Percentiles rank a stretch among this genome's conserved stretches.
Evolutionary conservation across 2,329 filamentous ascomycete species (phyloP).

Genomic region (Beauveria sp.): DNA sequence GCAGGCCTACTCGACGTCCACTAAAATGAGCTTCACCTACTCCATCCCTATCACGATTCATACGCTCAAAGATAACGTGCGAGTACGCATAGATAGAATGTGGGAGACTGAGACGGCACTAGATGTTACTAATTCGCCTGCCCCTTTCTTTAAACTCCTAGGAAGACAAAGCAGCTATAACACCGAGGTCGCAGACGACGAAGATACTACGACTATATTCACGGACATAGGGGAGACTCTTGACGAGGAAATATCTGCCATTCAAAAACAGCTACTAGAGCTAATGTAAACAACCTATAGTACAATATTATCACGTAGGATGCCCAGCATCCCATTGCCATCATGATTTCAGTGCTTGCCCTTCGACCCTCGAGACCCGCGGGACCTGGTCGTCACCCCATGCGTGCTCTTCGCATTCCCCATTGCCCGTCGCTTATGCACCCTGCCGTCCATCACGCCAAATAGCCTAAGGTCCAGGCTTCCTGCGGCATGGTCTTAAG

Average conservation of each 20-base stretch:
- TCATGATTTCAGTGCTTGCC: not conserved
- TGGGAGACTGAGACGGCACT: not conserved
- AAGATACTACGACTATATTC: not conserved
- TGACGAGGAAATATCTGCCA: not conserved
- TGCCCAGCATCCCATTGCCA: not conserved
- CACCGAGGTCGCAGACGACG: not conserved
- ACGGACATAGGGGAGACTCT: not conserved
- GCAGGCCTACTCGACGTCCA: not conserved
- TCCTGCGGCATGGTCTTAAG: not conserved
- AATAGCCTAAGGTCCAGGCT: not conserved
- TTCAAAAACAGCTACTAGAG: not conserved
- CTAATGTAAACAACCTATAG: not conserved
- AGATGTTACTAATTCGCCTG: not conserved
- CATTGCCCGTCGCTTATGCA: not conserved
- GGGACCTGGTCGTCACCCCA: not conserved
- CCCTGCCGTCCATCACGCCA: not conserved
- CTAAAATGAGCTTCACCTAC: not conserved
- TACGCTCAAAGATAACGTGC: not conserved
- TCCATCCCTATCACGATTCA: not conserved
- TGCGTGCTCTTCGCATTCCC: not conserved
- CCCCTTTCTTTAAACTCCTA: not conserved
- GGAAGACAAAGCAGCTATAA: not conserved
- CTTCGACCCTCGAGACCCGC: not conserved
- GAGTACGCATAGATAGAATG: not conserved
- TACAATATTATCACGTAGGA: not conserved